Base-by-base conservation (phyloP, 2,329 filamentous ascomycete species). In the Arthroderma sp. region DNA sequence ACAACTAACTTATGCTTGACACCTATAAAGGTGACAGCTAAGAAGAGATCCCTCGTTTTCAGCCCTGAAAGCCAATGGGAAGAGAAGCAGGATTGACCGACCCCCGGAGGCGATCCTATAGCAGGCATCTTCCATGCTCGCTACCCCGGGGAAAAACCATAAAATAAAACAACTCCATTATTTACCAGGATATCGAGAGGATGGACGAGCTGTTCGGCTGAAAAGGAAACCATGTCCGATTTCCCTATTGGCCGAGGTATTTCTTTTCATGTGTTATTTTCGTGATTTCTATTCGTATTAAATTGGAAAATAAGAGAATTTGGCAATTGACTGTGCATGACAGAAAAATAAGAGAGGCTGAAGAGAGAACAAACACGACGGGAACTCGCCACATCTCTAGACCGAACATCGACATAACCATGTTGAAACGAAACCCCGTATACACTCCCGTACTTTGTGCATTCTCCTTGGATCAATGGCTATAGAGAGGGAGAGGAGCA, bases 61-160 rank as follows among this genome's bases (percentile, higher is more conserved):
- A 7, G 25, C 13, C 28, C 4, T 31, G 47, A 51, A 51, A 19
- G 7, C 47, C 25, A 51, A 51, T 51, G n/a, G 25, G 47, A 51
- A 31, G 47, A 6, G 28, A 51, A 51, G 28, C 15, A 33, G 28
- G 15, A 47, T 47, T 21, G 28, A 19, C 9, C n/a, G 47, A 25
- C 47, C 41, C 47, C 47, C 25, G 28, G 47, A 33, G 47, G 47
- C 47, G 47, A 51, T 51, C 47, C 47, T 51, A 33, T 51, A 51
- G 17, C 47, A 51, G 47, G 47, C 47, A 51, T 51, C 25, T 19
- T 33, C 47, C 47, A 31, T 51, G 25, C 2, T 33, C 15, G 15
- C 19, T 51, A 51, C 47, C 47, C 47, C 47, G 33, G 47, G 47
- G n/a, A 51, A 51, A n/a, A 38, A 51, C 15, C 47, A 51, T 47